A percentile compares a stretch with the other conserved stretches of the same genome.
These are phyloP conservation scores for Calycina herbarum DNA, from an alignment of 2,329 filamentous ascomycete species.

Conservation along the genomic window DNA sequence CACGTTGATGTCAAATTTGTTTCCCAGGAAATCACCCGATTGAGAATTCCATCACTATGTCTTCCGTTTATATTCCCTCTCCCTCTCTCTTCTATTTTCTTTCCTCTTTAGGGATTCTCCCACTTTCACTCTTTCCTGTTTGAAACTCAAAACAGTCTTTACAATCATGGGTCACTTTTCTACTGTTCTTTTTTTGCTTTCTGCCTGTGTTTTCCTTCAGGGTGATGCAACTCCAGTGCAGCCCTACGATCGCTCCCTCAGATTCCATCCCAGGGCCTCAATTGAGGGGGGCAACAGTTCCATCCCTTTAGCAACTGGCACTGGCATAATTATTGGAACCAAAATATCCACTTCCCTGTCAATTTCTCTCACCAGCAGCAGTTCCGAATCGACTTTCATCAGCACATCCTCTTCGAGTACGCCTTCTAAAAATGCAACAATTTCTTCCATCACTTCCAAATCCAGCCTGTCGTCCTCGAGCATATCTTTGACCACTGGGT, in stretches of 20 bases:
- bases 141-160: background rate
- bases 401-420: background rate
- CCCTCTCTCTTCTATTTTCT: background rate
- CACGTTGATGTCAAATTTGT: no score
- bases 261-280: background rate
- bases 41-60: background rate
- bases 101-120: constrained; percentile 10
- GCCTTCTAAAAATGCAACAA: background rate
- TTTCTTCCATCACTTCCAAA: background rate
- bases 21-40: no score
- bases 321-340: background rate
- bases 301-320: background rate
- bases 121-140: constrained; percentile 1
- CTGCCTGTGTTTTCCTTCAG: background rate
- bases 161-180: constrained; percentile 2
- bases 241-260: background rate
- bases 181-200: constrained; percentile 6
- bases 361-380: background rate
- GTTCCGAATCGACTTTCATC: background rate
- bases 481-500: background rate
- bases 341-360: background rate
- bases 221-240: constrained; percentile 5
- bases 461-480: background rate
- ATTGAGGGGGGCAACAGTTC: background rate
- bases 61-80: background rate